A percentile compares a stretch with the other conserved stretches of the same genome.
phyloP scores from a whole-genome alignment of 306 rosid species.

The Rosa chinensis region DNA sequence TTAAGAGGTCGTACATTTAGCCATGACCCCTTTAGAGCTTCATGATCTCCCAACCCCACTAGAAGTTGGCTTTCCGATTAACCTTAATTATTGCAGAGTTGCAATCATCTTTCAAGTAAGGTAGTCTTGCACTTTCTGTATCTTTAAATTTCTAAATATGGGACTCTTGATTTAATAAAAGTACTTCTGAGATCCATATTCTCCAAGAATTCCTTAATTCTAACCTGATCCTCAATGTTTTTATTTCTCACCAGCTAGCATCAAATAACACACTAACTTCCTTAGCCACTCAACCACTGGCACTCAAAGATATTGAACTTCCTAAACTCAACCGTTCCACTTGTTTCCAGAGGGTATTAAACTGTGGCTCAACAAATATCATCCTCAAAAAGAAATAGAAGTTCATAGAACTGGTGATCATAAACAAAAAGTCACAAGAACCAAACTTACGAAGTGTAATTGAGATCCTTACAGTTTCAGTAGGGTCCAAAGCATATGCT shows the following conservation, averaged over 20 bases:
- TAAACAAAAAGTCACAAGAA: slow-evolving; percentile 12
- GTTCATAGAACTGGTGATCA: slow-evolving; percentile 9
- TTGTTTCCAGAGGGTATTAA: background rate
- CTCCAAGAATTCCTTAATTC: background rate
- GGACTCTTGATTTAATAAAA: background rate
- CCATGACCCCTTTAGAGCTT: background rate
- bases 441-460: slow-evolving; percentile 13
- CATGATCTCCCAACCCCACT: background rate
- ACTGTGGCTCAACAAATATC: background rate
- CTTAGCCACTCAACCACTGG: background rate
- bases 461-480: slow-evolving; percentile 64
- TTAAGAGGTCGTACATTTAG: background rate
- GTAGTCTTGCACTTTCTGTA: background rate
- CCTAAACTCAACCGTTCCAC: background rate
- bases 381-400: slow-evolving; percentile 8
- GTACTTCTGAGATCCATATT: background rate
- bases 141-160: background rate
- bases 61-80: background rate
- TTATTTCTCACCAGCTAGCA: background rate
- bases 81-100: background rate
- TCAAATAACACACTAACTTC: background rate
- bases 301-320: background rate
- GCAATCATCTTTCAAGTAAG: background rate
- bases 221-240: background rate
- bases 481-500: slow-evolving; percentile 70